Conservation (phyloP, 108 stramenopile species). For the Skeletonema tropicum region DNA sequence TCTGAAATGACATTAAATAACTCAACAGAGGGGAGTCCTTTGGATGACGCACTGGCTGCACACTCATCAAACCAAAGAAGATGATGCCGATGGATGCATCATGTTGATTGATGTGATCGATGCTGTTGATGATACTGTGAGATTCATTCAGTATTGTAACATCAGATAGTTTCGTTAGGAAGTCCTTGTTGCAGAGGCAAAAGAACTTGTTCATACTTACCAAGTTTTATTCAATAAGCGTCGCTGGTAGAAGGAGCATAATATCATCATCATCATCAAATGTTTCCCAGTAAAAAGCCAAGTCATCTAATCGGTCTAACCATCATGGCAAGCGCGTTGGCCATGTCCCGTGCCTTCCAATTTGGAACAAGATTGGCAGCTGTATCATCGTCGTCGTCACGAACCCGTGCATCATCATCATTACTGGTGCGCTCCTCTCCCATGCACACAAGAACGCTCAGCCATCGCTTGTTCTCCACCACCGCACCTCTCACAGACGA, state of each 20-base stretch:
- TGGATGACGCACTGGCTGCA: too few species aligned
- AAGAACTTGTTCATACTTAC: too few species aligned
- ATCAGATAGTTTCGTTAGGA: too few species aligned
- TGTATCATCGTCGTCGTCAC: not conserved
- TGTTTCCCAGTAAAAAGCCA: constrained; percentile 4
- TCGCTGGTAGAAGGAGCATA: not conserved
- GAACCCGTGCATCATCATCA: not conserved
- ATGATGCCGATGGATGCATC: too few species aligned
- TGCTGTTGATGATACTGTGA: too few species aligned
- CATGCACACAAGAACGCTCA: not conserved
- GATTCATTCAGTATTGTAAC: too few species aligned
- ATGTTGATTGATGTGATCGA: too few species aligned
- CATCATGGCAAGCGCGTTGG: constrained; percentile 1
- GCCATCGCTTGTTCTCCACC: not conserved
- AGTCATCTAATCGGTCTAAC: not conserved
- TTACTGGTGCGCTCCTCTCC: not conserved
- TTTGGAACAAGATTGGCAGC: constrained; percentile 1
- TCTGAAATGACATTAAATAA: too few species aligned
- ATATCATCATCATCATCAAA: not conserved
- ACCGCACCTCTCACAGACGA: constrained; percentile 33
- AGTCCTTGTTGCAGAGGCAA: not conserved
- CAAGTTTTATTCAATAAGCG: not conserved
- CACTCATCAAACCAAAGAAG: too few species aligned
- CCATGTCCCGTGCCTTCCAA: constrained; percentile 17
- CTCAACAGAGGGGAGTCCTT: too few species aligned